A percentile compares a stretch with the other conserved stretches of the same genome.
These are phyloP conservation scores for Rhodamnia rubescens DNA, from an alignment of 345 rosid species.

Conservation along the genomic window DNA sequence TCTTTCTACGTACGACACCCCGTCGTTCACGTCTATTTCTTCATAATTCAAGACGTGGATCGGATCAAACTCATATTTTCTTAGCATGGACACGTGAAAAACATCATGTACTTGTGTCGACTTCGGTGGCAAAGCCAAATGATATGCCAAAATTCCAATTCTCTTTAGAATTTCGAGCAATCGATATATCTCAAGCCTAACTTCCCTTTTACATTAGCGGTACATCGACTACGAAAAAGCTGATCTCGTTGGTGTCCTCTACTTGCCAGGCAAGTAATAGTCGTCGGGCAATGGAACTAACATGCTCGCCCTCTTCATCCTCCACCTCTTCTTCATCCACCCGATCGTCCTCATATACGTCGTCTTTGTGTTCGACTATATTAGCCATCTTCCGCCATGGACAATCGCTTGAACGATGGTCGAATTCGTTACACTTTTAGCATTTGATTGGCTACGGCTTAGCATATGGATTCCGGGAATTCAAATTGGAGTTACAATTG, in stretches of 20 bases:
- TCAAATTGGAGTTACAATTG: fast-evolving
- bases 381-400: not conserved
- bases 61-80: too few species aligned
- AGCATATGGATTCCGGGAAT: not conserved
- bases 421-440: not conserved
- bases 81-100: too few species aligned
- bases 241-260: not conserved
- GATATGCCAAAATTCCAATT: too few species aligned
- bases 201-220: too few species aligned
- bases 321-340: not conserved
- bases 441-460: not conserved
- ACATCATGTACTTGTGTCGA: too few species aligned
- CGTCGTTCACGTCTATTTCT: too few species aligned
- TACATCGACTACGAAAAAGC: not conserved
- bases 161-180: too few species aligned
- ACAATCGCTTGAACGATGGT: not conserved
- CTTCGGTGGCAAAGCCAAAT: too few species aligned
- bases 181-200: too few species aligned
- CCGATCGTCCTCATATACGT: not conserved
- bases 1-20: too few species aligned
- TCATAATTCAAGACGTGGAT: too few species aligned
- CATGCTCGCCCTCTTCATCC: not conserved
- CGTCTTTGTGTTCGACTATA: not conserved
- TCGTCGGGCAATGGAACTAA: not conserved
- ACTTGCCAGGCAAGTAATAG: fast-evolving